A percentile compares a stretch with the other conserved stretches of the same genome.
phyloP scores from a whole-genome alignment of 129 eudicot genomes.

The Logfia minima region DNA sequence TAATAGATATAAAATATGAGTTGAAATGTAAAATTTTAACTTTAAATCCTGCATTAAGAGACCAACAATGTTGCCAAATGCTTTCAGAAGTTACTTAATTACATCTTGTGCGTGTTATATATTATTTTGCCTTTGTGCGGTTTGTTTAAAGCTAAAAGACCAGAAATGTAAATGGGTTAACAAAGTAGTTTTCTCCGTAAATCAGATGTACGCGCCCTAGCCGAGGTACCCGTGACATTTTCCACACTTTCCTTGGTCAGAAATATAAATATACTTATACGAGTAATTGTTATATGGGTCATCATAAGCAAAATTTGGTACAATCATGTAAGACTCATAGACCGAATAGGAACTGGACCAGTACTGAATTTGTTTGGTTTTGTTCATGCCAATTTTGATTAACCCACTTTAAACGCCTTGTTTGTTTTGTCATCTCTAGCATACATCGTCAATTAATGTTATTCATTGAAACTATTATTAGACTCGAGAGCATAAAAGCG shows the following conservation, averaged over 20 bases:
- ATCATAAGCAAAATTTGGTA: neutral
- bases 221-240: no score
- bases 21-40: slow-evolving; percentile 8
- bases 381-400: neutral
- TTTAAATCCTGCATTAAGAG: neutral
- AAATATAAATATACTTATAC: neutral
- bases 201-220: no score
- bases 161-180: no score
- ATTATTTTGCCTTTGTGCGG: slow-evolving; percentile 8
- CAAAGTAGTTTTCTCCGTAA: no score
- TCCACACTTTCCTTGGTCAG: no score
- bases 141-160: neutral
- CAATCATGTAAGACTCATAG: neutral
- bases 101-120: slow-evolving; percentile 17
- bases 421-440: no score
- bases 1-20: slow-evolving; percentile 6
- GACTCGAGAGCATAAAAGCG: no score
- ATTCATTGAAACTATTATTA: no score
- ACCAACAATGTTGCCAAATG: neutral
- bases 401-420: neutral
- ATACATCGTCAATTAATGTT: no score
- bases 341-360: neutral
- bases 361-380: neutral
- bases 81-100: neutral
- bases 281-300: neutral